These are phyloP conservation scores for Lasiodiplodia sp. DNA, from an alignment of 2,329 filamentous ascomycete species.

Conservation along the genomic window DNA sequence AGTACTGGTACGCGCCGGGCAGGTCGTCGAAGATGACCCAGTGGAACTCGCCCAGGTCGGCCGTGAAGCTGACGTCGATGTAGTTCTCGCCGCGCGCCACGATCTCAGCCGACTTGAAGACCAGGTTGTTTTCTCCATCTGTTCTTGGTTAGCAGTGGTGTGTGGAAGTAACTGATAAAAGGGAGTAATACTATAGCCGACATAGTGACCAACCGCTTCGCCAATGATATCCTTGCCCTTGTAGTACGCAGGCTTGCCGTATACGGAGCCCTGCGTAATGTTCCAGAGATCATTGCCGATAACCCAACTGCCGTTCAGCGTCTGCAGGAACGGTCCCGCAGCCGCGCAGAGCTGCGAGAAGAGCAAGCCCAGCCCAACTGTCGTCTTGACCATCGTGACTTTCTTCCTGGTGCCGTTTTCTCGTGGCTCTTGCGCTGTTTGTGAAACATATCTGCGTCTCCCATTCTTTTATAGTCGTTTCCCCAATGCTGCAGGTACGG, in stretches of 20 bases:
- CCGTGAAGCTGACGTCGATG: conserved; percentile 58
- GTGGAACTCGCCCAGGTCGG: conserved; percentile 58
- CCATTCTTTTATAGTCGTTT: not conserved
- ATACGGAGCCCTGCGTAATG: conserved; percentile 48
- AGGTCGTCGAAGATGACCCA: conserved; percentile 60
- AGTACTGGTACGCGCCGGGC: conserved; percentile 62
- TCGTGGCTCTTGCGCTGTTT: not conserved
- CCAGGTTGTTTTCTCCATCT: conserved; percentile 58
- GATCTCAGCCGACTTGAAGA: conserved; percentile 57
- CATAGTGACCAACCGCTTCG: conserved; percentile 52
- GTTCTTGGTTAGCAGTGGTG: not conserved
- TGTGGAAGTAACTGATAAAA: too few species aligned
- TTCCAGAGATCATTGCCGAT: conserved; percentile 54
- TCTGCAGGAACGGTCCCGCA: conserved; percentile 41
- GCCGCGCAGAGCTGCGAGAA: conserved; percentile 18
- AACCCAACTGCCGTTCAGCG: conserved; percentile 42
- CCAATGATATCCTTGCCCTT: conserved; percentile 52
- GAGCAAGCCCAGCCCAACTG: conserved; percentile 2
- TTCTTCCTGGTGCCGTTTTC: too few species aligned
- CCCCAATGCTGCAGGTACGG: not conserved
- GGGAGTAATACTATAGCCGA: conserved; percentile 50
- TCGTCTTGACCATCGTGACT: not conserved
- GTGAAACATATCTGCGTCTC: not conserved
- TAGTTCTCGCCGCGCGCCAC: conserved; percentile 41
- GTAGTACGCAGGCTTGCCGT: conserved; percentile 52